A percentile compares a stretch with the other conserved stretches of the same genome.
These are phyloP conservation scores for Melastoma malabathricum DNA, from an alignment of 345 rosid species.

Conservation along the genomic window DNA sequence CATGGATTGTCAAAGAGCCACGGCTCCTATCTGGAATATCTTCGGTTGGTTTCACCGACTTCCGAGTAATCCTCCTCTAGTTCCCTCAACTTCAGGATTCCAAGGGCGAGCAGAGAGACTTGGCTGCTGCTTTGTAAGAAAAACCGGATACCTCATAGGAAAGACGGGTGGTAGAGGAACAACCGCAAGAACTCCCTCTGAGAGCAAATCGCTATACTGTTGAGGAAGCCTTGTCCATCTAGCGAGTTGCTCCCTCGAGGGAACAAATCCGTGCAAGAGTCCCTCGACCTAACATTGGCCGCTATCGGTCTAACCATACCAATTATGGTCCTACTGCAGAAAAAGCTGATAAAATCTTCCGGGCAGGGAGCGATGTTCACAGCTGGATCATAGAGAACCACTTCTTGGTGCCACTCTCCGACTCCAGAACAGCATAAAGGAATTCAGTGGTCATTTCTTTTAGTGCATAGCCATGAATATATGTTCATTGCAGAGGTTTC, in stretches of 20 bases:
- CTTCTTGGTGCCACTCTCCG: too few species aligned
- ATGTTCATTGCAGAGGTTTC: too few species aligned
- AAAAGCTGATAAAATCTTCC: slow-evolving; percentile 70
- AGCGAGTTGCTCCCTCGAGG: slow-evolving; percentile 20
- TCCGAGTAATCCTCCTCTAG: slow-evolving; percentile 60
- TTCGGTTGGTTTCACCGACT: too few species aligned
- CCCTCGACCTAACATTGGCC: slow-evolving; percentile 61
- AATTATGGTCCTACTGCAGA: slow-evolving; percentile 72
- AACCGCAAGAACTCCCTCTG: slow-evolving; percentile 21
- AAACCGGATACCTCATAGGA: slow-evolving; percentile 19
- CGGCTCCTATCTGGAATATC: neutral
- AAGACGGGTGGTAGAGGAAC: slow-evolving; percentile 22
- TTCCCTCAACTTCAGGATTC: slow-evolving; percentile 27
- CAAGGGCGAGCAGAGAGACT: too few species aligned
- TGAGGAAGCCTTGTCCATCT: slow-evolving; percentile 13
- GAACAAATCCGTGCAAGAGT: slow-evolving; percentile 23
- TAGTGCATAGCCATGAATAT: too few species aligned
- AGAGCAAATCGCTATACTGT: slow-evolving; percentile 13
- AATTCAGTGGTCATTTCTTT: too few species aligned
- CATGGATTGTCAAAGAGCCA: slow-evolving; percentile 84
- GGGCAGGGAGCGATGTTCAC: slow-evolving; percentile 67
- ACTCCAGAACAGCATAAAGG: too few species aligned
- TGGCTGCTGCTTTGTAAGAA: slow-evolving; percentile 2
- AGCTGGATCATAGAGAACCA: slow-evolving; percentile 44
- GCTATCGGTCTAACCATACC: slow-evolving; percentile 80